Evolutionary conservation across 257 asterid species (phyloP).

Genomic region (Solanum chiquidenum): DNA sequence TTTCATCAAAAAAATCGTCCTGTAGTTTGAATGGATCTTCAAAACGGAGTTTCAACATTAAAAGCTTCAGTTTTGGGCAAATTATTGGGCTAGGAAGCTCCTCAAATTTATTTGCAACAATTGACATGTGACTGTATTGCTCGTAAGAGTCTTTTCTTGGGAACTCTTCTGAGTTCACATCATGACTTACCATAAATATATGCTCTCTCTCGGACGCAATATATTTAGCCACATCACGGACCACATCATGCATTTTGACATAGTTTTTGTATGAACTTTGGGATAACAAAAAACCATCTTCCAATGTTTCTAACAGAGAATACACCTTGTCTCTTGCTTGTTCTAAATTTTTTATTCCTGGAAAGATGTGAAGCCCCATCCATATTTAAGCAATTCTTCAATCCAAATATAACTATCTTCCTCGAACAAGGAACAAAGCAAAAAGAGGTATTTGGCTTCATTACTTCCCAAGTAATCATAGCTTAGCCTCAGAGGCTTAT

Average conservation of each 20-base stretch:
- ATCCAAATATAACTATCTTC: background rate
- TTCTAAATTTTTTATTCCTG: background rate
- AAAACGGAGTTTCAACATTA: no score
- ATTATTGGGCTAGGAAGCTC: no score
- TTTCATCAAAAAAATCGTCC: no score
- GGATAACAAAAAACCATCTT: background rate
- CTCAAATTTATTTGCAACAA: no score
- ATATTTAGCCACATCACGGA: background rate
- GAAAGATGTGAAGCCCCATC: background rate
- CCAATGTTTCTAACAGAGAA: background rate
- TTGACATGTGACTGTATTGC: background rate
- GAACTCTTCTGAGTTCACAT: background rate
- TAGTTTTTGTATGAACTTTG: background rate
- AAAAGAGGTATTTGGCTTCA: background rate
- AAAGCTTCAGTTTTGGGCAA: no score
- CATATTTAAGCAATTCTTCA: background rate
- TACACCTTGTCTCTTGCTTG: background rate
- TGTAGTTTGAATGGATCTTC: no score
- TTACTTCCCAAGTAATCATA: background rate
- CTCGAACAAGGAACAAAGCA: background rate
- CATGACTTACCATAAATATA: background rate
- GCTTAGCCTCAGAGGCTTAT: no score
- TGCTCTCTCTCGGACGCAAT: background rate
- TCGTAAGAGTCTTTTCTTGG: background rate
- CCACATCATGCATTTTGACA: conserved; percentile 9